Conservation (phyloP, 768 basidiomycete species). For the Boletus barrowsii region DNA sequence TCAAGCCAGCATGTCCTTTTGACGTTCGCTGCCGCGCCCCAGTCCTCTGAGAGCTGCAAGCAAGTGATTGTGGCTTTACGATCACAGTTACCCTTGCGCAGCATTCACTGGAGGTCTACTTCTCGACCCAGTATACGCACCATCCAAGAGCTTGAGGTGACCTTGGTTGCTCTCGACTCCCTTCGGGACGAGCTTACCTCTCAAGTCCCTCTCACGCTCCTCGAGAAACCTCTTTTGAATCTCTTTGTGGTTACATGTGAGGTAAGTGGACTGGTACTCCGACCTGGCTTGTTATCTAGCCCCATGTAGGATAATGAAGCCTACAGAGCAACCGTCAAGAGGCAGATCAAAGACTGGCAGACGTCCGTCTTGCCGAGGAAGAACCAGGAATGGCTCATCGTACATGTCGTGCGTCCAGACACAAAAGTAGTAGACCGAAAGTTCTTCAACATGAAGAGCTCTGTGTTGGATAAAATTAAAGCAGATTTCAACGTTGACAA, state of each 20-base stretch:
- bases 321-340: conserved; percentile 74
- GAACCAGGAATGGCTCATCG: conserved; percentile 91
- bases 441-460: conserved; percentile 82
- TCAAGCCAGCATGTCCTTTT: conserved; percentile 55
- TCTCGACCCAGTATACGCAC: conserved; percentile 73
- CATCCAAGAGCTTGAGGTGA: conserved; percentile 84
- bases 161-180: conserved; percentile 64
- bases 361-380: conserved; percentile 58
- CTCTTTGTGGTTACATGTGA: conserved; percentile 87
- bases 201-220: conserved; percentile 69
- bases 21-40: conserved; percentile 63
- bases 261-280: conserved; percentile 43
- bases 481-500: conserved; percentile 91
- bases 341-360: conserved; percentile 94
- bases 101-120: conserved; percentile 88
- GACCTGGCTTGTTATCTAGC: conserved; percentile 5
- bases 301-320: conserved; percentile 54
- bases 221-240: conserved; percentile 87
- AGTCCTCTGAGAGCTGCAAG: conserved; percentile 70
- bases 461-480: conserved; percentile 84
- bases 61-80: conserved; percentile 62
- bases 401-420: conserved; percentile 80
- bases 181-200: conserved; percentile 72
- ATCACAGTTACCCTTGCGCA: conserved; percentile 80
- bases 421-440: conserved; percentile 54